phyloP scores from a whole-genome alignment of 2,329 filamentous ascomycete species.

The Aspergillus tamarii region DNA sequence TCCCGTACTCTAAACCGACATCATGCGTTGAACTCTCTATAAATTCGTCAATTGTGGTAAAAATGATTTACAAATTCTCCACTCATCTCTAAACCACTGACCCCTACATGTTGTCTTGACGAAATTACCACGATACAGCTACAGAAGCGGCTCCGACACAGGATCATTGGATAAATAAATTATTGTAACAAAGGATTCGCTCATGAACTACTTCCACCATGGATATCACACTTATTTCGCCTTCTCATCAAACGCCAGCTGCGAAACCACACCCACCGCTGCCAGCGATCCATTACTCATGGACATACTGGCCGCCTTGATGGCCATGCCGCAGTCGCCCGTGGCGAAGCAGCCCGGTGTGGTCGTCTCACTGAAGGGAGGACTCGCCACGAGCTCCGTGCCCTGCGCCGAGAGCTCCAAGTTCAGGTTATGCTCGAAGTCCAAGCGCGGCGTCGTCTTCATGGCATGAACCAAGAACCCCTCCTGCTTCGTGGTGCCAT shows the following conservation, averaged over 20 bases:
- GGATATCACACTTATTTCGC: too few relatives aligned
- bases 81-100: too few relatives aligned
- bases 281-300: conserved; percentile 10
- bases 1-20: too few relatives aligned
- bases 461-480: conserved; percentile 32
- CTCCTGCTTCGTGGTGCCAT: conserved; percentile 3
- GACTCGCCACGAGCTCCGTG: conserved; percentile 15
- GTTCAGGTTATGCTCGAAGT: background rate
- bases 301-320: conserved; percentile 13
- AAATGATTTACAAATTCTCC: too few relatives aligned
- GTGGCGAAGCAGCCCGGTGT: conserved; percentile 58
- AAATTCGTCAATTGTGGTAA: too few relatives aligned
- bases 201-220: too few relatives aligned
- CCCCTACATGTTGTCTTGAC: too few relatives aligned
- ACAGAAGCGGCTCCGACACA: too few relatives aligned
- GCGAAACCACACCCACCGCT: conserved; percentile 4
- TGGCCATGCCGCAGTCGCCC: conserved; percentile 52
- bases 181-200: too few relatives aligned
- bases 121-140: too few relatives aligned
- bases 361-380: conserved; percentile 55
- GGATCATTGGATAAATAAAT: too few relatives aligned
- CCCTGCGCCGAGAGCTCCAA: background rate
- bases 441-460: background rate
- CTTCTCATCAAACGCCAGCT: background rate
- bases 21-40: too few relatives aligned